phyloP scores from a whole-genome alignment of 176 grass and related monocot species.

The Pontederia crassipes region DNA sequence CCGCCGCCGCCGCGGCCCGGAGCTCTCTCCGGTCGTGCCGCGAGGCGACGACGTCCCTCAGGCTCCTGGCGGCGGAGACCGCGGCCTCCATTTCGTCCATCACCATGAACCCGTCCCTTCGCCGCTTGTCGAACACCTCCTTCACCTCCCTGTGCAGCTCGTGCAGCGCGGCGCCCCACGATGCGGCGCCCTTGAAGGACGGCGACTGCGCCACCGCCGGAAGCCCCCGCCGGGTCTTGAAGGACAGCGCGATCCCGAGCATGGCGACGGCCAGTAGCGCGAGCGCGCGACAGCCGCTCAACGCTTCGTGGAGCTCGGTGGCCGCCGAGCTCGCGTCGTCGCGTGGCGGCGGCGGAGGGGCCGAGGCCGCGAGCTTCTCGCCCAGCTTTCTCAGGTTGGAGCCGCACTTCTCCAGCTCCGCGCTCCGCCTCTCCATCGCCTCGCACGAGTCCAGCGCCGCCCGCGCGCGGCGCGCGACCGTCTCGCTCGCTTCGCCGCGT shows the following conservation, averaged over 20 bases:
- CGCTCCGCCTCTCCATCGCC: constrained; percentile 45
- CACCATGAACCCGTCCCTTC: constrained; percentile 40
- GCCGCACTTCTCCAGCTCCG: constrained; percentile 57
- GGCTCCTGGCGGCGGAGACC: constrained; percentile 11
- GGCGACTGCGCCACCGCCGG: constrained; percentile 8
- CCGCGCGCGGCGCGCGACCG: constrained; percentile 5
- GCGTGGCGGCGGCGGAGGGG: not conserved
- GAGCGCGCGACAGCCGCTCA: constrained; percentile 39
- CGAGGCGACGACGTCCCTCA: constrained; percentile 15
- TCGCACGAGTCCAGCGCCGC: constrained; percentile 46
- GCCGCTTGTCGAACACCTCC: constrained; percentile 59
- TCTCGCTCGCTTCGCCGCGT: constrained; percentile 4
- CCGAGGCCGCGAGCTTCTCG: constrained; percentile 25
- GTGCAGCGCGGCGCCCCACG: constrained; percentile 50
- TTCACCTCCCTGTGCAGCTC: constrained; percentile 53
- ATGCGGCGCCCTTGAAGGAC: constrained; percentile 5
- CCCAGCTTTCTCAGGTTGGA: constrained; percentile 63
- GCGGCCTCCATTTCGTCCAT: constrained; percentile 66
- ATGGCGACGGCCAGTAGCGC: constrained; percentile 37
- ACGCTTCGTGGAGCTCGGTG: constrained; percentile 22
- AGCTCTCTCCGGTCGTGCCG: not conserved
- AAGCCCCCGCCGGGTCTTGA: constrained; percentile 36
- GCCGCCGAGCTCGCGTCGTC: not conserved
- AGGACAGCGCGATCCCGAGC: constrained; percentile 37
- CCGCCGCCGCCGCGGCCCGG: not conserved